Evolutionary conservation across 1,284 basidiomycete species (phyloP).

Genomic region (Ustilago cynodontis): DNA sequence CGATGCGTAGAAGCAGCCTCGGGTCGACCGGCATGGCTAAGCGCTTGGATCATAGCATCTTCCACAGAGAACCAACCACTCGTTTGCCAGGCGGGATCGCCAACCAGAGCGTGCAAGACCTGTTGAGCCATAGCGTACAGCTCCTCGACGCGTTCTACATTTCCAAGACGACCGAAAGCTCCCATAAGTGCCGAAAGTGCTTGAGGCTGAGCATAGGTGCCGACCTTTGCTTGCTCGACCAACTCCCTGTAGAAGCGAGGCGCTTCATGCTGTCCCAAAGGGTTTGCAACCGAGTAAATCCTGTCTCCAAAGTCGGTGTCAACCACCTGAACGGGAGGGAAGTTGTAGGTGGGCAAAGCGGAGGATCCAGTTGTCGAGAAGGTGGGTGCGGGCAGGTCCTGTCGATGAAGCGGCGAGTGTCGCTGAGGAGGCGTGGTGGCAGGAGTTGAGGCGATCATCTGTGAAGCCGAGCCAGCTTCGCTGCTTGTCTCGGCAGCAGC

Average conservation of each 20-base stretch:
- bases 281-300: conserved; percentile 22
- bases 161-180: conserved; percentile 72
- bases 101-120: conserved; percentile 48
- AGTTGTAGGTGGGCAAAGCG: conserved; percentile 13
- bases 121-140: conserved; percentile 72
- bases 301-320: conserved; percentile 56
- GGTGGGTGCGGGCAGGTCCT: conserved; percentile 27
- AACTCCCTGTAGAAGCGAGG: conserved; percentile 40
- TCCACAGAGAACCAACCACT: conserved; percentile 70
- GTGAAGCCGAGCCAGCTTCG: conserved; percentile 25
- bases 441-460: conserved; percentile 20
- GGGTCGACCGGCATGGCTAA: conserved; percentile 62
- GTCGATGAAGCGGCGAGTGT: conserved; percentile 46
- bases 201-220: conserved; percentile 56
- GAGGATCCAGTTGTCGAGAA: conserved; percentile 16
- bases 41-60: conserved; percentile 64
- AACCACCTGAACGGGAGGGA: conserved; percentile 56
- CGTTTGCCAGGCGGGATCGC: conserved; percentile 68
- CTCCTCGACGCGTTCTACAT: conserved; percentile 73
- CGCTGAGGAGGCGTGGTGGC: conserved; percentile 32
- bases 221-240: conserved; percentile 37
- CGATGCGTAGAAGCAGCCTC: conserved; percentile 60
- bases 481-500: conserved; percentile 11
- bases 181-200: conserved; percentile 58
- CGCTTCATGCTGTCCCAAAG: conserved; percentile 23